Evolutionary conservation across 768 basidiomycete species (phyloP), one percentile per base, ranked within the genome.

Genomic region (Ramaria sp.): DNA sequence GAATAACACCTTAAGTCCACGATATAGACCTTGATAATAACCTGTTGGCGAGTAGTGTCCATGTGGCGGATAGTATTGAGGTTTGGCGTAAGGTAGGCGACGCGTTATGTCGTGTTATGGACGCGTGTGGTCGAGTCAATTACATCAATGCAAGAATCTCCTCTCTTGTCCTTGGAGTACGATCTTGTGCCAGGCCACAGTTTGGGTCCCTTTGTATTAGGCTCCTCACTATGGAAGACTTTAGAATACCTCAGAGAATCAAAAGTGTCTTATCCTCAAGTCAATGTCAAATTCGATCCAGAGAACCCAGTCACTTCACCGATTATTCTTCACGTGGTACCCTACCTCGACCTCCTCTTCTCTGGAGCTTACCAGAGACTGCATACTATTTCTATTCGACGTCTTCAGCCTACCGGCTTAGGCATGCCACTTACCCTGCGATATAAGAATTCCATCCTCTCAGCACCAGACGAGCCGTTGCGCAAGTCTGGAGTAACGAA

Each of bases 301-400:
- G 85, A 88, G 63, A 70, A 82, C 31, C 78, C 86, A 13, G 73
- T 79, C 12, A 82, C 77, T 1, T 86, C 88, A 0, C 88, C 88
- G 1, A 74, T 91, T 22, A 77, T 92, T 63, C 70, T 92, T 0
- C 87, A 91, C 63, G 70, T 91, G 27, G 82, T 84, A 17, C 89
- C 89, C 1, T 86, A 91, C 66, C 73, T 92, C 53, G 88, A 91
- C 66, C 77, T 92, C n/a, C 75, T 92, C 45, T 92, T 91, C 69
- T 88, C 89, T 17, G 82, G 84, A 11, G 78, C 78, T 62, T 77
- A 84, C 59, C 90, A 92, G 62, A 80, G 89, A 20, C 75, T 92
- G 19, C 86, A 86, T 56, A 89, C 86, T 6, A 88, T 92, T 51
- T 83, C 80, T 62, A 68, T 90, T 39, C 78, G 83, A 62, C 81